These are phyloP conservation scores for Paecilomyces sp. DNA, from an alignment of 2,329 filamentous ascomycete species.

Conservation along the genomic window DNA sequence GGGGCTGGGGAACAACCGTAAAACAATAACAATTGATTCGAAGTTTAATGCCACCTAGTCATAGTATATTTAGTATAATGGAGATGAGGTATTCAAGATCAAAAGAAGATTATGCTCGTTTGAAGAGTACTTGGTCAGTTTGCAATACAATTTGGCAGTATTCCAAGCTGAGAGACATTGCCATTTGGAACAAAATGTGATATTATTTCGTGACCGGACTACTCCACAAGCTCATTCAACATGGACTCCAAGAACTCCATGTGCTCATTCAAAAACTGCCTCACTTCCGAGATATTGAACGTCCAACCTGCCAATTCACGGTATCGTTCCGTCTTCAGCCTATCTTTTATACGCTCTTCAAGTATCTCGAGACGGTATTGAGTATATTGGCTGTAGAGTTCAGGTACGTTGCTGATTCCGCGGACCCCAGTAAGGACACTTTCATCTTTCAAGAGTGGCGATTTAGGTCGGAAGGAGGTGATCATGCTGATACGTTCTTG, in stretches of 20 bases:
- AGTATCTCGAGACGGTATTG: conserved; percentile 48
- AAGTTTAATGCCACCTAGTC: too few relatives aligned
- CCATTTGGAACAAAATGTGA: too few relatives aligned
- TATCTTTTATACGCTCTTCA: background rate
- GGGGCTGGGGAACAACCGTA: too few relatives aligned
- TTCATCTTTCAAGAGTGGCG: conserved; percentile 48
- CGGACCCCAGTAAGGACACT: conserved; percentile 52
- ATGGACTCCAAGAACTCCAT: background rate
- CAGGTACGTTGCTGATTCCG: conserved; percentile 46
- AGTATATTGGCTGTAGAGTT: conserved; percentile 52
- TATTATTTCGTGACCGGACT: too few relatives aligned
- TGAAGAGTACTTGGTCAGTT: too few relatives aligned
- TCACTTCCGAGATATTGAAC: background rate
- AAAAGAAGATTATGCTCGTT: too few relatives aligned
- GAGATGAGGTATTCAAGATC: too few relatives aligned
- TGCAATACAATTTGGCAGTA: too few relatives aligned
- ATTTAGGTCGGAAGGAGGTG: conserved; percentile 54
- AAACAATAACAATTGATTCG: too few relatives aligned
- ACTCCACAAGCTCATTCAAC: background rate
- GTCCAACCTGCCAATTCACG: background rate
- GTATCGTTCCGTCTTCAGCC: background rate
- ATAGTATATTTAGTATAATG: too few relatives aligned
- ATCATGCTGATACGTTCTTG: conserved; percentile 57
- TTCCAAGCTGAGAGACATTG: too few relatives aligned
- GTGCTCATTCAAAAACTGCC: background rate